phyloP scores from a whole-genome alignment of 805 yeast species.

The Starmerella stellata region DNA sequence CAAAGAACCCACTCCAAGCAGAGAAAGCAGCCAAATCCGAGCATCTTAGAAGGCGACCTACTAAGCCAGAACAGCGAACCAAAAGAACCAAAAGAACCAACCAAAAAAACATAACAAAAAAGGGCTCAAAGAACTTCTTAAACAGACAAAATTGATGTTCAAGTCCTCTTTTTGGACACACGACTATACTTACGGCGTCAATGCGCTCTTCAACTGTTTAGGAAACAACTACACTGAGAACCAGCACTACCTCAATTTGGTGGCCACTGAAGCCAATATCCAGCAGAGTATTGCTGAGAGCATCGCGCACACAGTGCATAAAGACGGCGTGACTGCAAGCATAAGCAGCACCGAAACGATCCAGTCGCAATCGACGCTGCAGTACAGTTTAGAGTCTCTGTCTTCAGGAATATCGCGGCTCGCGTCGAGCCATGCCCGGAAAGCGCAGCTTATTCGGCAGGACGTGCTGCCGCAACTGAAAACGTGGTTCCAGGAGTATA shows the following conservation, averaged over 20 bases:
- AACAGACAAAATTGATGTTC: conserved; percentile 11
- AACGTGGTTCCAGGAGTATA: conserved; percentile 54
- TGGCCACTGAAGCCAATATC: conserved; percentile 44
- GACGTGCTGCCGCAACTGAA: conserved; percentile 48
- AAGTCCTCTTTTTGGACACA: conserved; percentile 22
- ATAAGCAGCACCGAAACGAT: not conserved
- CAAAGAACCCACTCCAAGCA: too few relatives aligned
- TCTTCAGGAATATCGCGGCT: conserved; percentile 34
- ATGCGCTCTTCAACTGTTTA: conserved; percentile 23
- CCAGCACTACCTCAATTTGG: conserved; percentile 41
- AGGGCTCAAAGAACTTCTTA: too few relatives aligned
- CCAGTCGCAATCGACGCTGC: conserved; percentile 12
- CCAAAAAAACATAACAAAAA: too few relatives aligned
- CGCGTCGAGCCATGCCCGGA: conserved; percentile 36
- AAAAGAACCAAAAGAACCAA: too few relatives aligned
- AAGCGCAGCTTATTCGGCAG: conserved; percentile 39
- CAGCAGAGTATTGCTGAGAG: conserved; percentile 48
- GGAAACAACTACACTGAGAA: conserved; percentile 46
- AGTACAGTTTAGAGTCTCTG: conserved; percentile 28
- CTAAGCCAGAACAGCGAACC: too few relatives aligned
- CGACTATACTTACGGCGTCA: conserved; percentile 23
- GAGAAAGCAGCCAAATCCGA: too few relatives aligned
- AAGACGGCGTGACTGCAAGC: not conserved
- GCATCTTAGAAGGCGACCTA: too few relatives aligned
- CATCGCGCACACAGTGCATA: conserved; percentile 19